Evolutionary conservation across 2,329 filamentous ascomycete genomes (phyloP).

Genomic region (Nemania bipapillata): DNA sequence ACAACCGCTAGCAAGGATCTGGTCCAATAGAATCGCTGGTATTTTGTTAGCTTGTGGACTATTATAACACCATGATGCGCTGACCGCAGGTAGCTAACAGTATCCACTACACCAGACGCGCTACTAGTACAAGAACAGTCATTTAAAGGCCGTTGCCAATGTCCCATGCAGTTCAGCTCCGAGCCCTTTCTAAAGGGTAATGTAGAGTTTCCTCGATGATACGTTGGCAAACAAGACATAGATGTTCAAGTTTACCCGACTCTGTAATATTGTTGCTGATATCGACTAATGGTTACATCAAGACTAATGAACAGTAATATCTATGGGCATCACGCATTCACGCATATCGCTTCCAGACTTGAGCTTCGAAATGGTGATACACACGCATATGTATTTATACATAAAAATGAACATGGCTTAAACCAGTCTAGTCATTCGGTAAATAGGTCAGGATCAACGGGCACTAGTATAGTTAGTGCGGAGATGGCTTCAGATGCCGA

Average conservation of each 20-base stretch:
- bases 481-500: not conserved
- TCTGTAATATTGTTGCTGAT: not conserved
- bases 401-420: not conserved
- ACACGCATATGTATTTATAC: not conserved
- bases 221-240: not conserved
- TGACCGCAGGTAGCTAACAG: slow-evolving; percentile 6
- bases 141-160: too few relatives aligned
- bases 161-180: slow-evolving; percentile 13
- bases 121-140: too few relatives aligned
- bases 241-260: not conserved
- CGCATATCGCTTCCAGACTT: not conserved
- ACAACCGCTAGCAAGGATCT: not conserved
- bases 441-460: not conserved
- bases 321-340: not conserved
- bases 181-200: not conserved
- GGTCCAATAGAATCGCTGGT: not conserved
- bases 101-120: not conserved
- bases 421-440: not conserved
- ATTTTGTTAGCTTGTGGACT: not conserved
- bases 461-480: not conserved
- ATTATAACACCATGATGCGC: not conserved
- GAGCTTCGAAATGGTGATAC: not conserved
- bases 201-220: not conserved
- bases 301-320: too few relatives aligned
- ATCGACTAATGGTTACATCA: not conserved